Evolutionary conservation across 495 filamentous ascomycete genomes (phyloP), one percentile per base, ranked within the genome.

Genomic region (Penicillium antarcticum): DNA sequence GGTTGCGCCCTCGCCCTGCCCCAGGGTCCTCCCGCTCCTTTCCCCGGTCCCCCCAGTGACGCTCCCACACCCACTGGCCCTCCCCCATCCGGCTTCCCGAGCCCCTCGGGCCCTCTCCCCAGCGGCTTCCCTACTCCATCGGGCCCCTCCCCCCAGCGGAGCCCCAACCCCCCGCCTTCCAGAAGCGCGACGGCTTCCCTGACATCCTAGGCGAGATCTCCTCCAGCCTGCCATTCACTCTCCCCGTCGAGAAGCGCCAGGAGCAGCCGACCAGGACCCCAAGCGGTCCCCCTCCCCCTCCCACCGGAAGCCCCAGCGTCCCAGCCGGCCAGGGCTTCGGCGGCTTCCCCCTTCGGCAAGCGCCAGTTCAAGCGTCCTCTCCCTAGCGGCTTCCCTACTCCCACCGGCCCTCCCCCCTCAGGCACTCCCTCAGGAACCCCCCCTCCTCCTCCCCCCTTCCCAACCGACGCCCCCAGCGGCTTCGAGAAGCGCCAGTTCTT

Each of bases 1-100:
- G 58, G 58, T 56, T 62, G 58, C 19, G 62, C 58, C 58, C 56
- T 65, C 44, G 62, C 62, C 47, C 41, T 60, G 3, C 61, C 59
- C 29, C 53, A 60, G 18, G 52, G 43, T 21, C 34, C 52, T 41
- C 42, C 52, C 34, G 17, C 35, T 39, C 23, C 42, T 23, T 18
- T 18, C 6, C 44, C 42, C 35, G 34, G 41, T 16, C 16, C 40
- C 12, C 51, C 46, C 12, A 47, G 45, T 11, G 38, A 40, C 29
- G 24, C 29, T 31, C 43, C 17, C 12, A 39, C 26, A 17, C 50
- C 50, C 17, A 36, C 47, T 19, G 40, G 51, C 43, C 26, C 34
- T 13, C 42, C 44, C 14, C 33, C 31, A 31, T 41, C 47, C 16
- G 33, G 45, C 32, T 19, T 38, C 44, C 46, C 42, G 42, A 10